A percentile compares a stretch with the other conserved stretches of the same genome.
Conservation (phyloP, 2,329 filamentous ascomycete species). For the Fusarium sp. region DNA sequence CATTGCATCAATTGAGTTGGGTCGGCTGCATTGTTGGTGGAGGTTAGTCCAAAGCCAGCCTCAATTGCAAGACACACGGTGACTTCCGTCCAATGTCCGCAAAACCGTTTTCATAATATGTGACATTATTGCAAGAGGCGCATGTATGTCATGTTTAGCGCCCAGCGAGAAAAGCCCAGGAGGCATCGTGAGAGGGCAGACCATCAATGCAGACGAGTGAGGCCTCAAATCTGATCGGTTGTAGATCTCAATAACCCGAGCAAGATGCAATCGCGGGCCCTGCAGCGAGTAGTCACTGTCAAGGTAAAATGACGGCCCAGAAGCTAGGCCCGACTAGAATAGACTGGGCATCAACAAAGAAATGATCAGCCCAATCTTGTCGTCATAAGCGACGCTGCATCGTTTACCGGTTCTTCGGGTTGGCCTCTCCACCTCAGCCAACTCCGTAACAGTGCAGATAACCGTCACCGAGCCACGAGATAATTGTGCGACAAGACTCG, state of each 20-base stretch:
- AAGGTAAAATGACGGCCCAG: not conserved
- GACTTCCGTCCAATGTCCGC: not conserved
- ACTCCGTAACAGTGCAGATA: not conserved
- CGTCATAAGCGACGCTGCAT: constrained; percentile 22
- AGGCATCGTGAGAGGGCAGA: not conserved
- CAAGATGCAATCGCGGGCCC: not conserved
- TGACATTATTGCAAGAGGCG: constrained; percentile 1
- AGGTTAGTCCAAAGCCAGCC: not conserved
- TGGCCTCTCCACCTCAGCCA: not conserved
- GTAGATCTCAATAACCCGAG: constrained; percentile 14
- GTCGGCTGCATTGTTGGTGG: not conserved
- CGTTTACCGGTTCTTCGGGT: not conserved
- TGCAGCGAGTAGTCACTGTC: not conserved
- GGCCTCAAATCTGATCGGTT: not conserved
- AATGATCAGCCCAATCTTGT: constrained; percentile 9
- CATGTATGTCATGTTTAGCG: not conserved
- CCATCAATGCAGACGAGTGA: not conserved
- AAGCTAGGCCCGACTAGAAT: not conserved
- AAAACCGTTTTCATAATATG: not conserved
- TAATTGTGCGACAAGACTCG: not conserved
- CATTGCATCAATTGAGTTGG: not conserved
- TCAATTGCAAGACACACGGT: not conserved
- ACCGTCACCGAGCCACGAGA: not conserved
- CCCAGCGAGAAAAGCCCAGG: not conserved
- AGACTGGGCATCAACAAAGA: not conserved